Base-by-base conservation (phyloP, 495 filamentous ascomycete species). In the Penicillium ochrochloron region DNA sequence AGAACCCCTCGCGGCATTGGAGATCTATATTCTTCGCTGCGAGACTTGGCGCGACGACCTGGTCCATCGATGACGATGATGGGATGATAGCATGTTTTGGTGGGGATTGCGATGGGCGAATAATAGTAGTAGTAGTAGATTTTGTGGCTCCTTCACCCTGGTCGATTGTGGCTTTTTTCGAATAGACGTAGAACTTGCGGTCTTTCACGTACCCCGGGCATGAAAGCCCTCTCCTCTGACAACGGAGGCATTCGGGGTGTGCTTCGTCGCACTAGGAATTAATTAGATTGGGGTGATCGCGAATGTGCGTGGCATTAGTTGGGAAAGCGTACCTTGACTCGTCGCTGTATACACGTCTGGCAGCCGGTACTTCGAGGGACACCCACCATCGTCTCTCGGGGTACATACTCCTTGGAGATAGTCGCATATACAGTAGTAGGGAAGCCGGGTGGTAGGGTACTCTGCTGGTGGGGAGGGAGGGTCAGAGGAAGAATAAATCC, bases 161-260 rank as follows among this genome's bases (percentile, higher is more conserved):
- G 25, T 53, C 51, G 9, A 29, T 17, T 53, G 55, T 29, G 14
- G 10, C 6, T 2, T 9, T 27, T 19, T 51, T 51, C 25, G 23
- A 52, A 10, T 52, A 31, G 12, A 12, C 48, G 48, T 59, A 71
- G 33, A 75, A 74, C 25, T 73, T 70, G 3, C 71, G 54, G 11
- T 50, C 55, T 25, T 63, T 68, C 14, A 54, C 64, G 56, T 77
- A 79, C 0, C 77, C 77, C 5, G 77, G 74, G 62, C 77, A 79
- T 41, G 55, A 15, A 1, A 65, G 59, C 8, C 67, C 66, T 31
- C 70, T 66, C 25, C 63, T 65, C 21, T 66, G 69, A 55, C 78
- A 80, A 31, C 70, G 67, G 1, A 64, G 60, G 56, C 77, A 80
- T 66, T 64, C 62, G 52, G 72, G 72, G 6, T 56, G 64, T 23